phyloP scores from a whole-genome alignment of 257 asterid species.

The Solanum arcanum region DNA sequence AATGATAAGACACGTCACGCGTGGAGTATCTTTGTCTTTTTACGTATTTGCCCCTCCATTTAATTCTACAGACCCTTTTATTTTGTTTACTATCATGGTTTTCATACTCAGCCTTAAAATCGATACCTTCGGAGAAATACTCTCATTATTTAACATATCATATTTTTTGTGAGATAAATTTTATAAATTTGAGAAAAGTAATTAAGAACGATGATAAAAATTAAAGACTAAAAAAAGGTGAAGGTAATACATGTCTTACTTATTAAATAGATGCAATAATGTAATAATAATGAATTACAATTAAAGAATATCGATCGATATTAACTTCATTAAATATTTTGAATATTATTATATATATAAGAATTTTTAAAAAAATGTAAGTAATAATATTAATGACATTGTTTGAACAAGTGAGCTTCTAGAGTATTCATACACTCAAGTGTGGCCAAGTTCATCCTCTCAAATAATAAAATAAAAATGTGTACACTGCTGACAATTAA shows the following conservation, averaged over 20 bases:
- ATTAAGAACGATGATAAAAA: not conserved
- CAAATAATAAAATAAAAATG: not conserved
- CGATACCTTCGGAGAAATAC: not conserved
- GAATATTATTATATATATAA: no score
- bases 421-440: no score
- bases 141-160: not conserved
- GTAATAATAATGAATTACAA: no score
- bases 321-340: no score
- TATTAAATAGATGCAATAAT: not conserved
- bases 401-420: not conserved
- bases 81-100: not conserved
- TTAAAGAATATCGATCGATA: no score
- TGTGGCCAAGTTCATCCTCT: no score
- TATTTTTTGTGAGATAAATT: no score
- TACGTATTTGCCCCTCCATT: not conserved
- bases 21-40: not conserved
- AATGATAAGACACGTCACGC: slow-evolving; percentile 8
- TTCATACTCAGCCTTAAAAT: not conserved
- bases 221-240: no score
- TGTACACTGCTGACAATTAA: not conserved
- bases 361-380: no score
- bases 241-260: not conserved
- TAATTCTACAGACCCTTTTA: not conserved
- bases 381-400: no score
- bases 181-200: not conserved